A percentile compares a stretch with the other conserved stretches of the same genome.
Evolutionary conservation across 2,329 filamentous ascomycete genomes (phyloP).

Genomic region (Claviceps cyperi): DNA sequence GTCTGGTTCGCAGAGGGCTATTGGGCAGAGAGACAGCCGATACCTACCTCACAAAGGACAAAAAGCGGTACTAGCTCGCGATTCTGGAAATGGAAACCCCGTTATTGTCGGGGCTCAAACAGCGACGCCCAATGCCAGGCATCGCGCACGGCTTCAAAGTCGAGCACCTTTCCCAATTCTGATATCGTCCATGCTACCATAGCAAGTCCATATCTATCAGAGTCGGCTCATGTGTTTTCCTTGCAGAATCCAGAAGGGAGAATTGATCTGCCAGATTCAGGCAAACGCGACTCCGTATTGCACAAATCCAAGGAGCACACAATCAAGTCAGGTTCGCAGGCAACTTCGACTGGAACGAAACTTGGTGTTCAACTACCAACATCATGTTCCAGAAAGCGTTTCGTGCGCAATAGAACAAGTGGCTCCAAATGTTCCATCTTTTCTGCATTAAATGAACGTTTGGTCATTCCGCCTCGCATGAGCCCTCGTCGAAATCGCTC

Average conservation of each 20-base stretch:
- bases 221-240: slow-evolving; percentile 34
- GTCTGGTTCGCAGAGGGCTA: slow-evolving; percentile 49
- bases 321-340: background rate
- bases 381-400: background rate
- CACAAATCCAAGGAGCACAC: background rate
- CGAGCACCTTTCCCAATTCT: slow-evolving; percentile 3
- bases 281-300: slow-evolving; percentile 5
- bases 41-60: slow-evolving; percentile 9
- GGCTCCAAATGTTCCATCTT: background rate
- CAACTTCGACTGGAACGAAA: background rate
- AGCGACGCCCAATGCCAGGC: slow-evolving; percentile 17
- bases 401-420: background rate
- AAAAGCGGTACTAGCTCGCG: slow-evolving; percentile 21
- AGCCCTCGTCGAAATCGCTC: background rate
- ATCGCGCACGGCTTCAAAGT: slow-evolving; percentile 13
- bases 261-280: slow-evolving; percentile 4
- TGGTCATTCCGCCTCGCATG: background rate
- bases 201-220: slow-evolving; percentile 30
- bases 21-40: slow-evolving; percentile 39
- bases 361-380: background rate
- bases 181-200: slow-evolving; percentile 6
- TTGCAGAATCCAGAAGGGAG: slow-evolving; percentile 22
- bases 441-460: background rate
- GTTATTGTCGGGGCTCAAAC: slow-evolving; percentile 22
- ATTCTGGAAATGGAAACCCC: slow-evolving; percentile 27